Percentiles rank a stretch among this genome's conserved stretches.
phyloP scores from a whole-genome alignment of 164 flowering plant species.

The Berberis thunbergii region DNA sequence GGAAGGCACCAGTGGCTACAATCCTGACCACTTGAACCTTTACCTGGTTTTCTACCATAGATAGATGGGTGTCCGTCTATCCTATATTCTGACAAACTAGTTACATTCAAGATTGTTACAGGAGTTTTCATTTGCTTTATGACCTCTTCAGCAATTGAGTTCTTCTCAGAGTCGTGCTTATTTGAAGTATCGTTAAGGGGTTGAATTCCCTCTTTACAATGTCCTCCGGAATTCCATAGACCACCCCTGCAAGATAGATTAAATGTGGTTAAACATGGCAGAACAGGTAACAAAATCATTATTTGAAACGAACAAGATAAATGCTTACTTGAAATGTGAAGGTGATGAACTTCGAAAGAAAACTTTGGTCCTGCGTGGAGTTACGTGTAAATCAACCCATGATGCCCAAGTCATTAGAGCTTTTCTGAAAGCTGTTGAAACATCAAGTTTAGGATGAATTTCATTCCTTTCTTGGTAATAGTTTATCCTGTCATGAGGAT shows the following conservation, averaged over 20 bases:
- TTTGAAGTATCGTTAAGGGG: conserved; percentile 44
- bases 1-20: too few relatives aligned
- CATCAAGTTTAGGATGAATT: conserved; percentile 71
- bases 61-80: conserved; percentile 53
- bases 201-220: conserved; percentile 55
- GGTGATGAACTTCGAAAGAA: conserved; percentile 88
- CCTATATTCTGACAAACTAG: conserved; percentile 44
- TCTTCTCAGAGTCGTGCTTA: conserved; percentile 36
- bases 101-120: conserved; percentile 63
- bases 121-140: conserved; percentile 67
- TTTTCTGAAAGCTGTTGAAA: conserved; percentile 53
- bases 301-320: background rate
- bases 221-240: conserved; percentile 87
- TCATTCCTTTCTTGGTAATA: conserved; percentile 74
- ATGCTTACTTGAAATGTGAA: conserved; percentile 43
- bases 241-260: conserved; percentile 53
- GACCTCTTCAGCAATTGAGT: conserved; percentile 53
- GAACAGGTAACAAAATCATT: background rate
- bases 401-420: conserved; percentile 88
- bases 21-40: too few relatives aligned
- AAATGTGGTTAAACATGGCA: background rate
- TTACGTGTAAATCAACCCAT: conserved; percentile 68
- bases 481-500: conserved; percentile 41
- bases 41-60: conserved; percentile 46
- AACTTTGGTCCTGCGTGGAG: conserved; percentile 56